These are phyloP conservation scores for Fistulina hepatica DNA, from an alignment of 1,284 basidiomycete genomes.

Conservation along the genomic window DNA sequence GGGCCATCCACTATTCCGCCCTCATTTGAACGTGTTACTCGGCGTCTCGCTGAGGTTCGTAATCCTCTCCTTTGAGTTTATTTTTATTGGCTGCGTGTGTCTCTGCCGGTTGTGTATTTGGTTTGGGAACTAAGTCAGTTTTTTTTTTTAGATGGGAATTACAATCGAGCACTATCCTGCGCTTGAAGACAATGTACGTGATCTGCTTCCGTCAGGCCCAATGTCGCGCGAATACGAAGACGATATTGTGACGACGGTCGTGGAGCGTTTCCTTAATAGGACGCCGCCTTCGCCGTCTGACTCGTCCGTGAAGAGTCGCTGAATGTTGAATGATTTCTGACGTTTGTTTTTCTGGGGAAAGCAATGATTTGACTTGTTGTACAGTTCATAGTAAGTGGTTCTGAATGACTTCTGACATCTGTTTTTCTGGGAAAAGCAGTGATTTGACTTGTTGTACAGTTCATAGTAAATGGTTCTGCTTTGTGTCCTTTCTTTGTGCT, in stretches of 20 bases:
- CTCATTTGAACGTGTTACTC: slow-evolving; percentile 34
- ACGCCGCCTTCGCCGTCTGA: no score
- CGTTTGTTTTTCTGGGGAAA: no score
- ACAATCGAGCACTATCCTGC: slow-evolving; percentile 42
- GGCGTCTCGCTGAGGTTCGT: slow-evolving; percentile 40
- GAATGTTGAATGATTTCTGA: no score
- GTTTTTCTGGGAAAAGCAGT: no score
- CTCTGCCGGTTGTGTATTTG: neutral
- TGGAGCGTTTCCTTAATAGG: no score
- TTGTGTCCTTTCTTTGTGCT: no score
- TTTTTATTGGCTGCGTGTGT: neutral
- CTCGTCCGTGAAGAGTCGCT: no score
- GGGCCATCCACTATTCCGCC: slow-evolving; percentile 23
- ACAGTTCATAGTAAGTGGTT: no score
- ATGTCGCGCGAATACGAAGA: slow-evolving; percentile 44
- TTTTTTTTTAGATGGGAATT: slow-evolving; percentile 55
- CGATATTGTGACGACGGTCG: slow-evolving; percentile 49
- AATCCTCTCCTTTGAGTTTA: slow-evolving; percentile 6
- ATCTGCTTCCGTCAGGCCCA: slow-evolving; percentile 34
- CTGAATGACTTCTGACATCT: no score
- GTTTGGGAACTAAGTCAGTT: slow-evolving; percentile 9
- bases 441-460: no score
- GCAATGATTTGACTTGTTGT: no score
- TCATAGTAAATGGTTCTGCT: no score
- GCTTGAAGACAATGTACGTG: slow-evolving; percentile 39